A percentile compares a stretch with the other conserved stretches of the same genome.
These are phyloP conservation scores for Bimuria novae-zelandiae DNA, from an alignment of 2,329 filamentous ascomycete species.

Conservation along the genomic window DNA sequence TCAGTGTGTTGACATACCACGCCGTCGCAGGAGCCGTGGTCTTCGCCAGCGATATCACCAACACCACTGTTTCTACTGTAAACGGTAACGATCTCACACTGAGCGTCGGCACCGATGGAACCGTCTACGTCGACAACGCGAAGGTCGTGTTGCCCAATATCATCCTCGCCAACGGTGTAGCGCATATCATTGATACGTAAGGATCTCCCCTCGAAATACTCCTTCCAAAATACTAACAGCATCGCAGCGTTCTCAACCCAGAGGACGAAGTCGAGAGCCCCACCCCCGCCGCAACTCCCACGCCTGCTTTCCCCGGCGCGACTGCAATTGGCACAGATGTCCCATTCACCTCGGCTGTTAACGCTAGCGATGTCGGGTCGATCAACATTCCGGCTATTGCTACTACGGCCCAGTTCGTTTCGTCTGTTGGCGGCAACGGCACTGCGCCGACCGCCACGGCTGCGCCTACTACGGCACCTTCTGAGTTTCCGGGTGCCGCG, in stretches of 20 bases:
- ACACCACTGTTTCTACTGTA: background rate
- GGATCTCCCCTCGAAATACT: background rate
- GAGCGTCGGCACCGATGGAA: background rate
- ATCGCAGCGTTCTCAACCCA: slow-evolving; percentile 4
- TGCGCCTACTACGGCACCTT: background rate
- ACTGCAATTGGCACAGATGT: slow-evolving; percentile 2
- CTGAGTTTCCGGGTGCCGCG: slow-evolving; percentile 1
- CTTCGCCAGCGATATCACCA: slow-evolving; percentile 1
- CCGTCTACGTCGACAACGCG: background rate
- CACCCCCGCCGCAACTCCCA: background rate
- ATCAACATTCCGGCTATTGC: background rate
- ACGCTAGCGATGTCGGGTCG: background rate
- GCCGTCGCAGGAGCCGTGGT: background rate
- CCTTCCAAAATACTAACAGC: background rate
- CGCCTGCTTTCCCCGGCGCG: background rate
- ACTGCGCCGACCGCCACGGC: background rate
- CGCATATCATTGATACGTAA: slow-evolving; percentile 3
- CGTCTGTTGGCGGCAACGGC: background rate
- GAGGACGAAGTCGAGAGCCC: background rate
- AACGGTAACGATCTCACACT: background rate
- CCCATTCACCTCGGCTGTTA: background rate
- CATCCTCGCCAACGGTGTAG: background rate
- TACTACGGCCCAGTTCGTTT: background rate
- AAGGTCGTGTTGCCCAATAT: slow-evolving; percentile 1
- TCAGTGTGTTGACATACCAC: slow-evolving; percentile 1